Evolutionary conservation across 768 basidiomycete genomes (phyloP).

Genomic region (Sporobolomyces roseus): DNA sequence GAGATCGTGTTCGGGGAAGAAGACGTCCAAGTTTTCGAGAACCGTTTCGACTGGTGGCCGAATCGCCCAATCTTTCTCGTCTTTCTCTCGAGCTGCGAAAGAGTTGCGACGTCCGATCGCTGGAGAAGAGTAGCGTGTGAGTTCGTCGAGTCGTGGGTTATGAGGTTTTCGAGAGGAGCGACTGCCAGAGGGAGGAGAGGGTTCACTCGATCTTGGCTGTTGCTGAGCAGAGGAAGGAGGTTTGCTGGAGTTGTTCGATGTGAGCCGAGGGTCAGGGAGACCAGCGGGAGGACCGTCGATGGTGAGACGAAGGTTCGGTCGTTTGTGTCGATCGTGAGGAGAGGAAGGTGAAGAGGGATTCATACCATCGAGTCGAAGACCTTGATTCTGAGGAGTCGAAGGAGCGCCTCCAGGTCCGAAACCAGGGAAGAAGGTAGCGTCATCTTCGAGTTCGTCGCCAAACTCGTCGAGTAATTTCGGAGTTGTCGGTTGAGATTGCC

Average conservation of each 20-base stretch:
- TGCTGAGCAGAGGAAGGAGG: background rate
- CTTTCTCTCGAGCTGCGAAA: conserved; percentile 34
- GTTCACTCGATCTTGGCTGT: background rate
- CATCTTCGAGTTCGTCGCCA: conserved; percentile 37
- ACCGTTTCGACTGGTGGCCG: conserved; percentile 64
- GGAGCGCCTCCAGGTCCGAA: conserved; percentile 2
- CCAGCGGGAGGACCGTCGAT: conserved; percentile 14
- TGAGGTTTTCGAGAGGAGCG: conserved; percentile 6
- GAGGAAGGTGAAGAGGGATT: conserved; percentile 10
- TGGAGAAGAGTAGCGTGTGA: conserved; percentile 9
- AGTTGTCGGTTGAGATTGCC: background rate
- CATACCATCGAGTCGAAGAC: conserved; percentile 2
- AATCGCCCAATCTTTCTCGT: conserved; percentile 42
- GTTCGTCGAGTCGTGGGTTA: conserved; percentile 23
- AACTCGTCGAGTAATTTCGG: conserved; percentile 34
- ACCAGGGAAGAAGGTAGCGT: conserved; percentile 35
- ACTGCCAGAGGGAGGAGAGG: conserved; percentile 9
- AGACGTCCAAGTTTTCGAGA: conserved; percentile 84
- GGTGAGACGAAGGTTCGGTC: conserved; percentile 31
- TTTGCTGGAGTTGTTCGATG: background rate
- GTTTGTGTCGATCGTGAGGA: conserved; percentile 24
- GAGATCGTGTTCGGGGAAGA: conserved; percentile 93
- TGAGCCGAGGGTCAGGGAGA: background rate
- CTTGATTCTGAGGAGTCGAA: conserved; percentile 1
- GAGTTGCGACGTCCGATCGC: conserved; percentile 28